A percentile compares a stretch with the other conserved stretches of the same genome.
Conservation (phyloP, 805 yeast species). For the Wickerhamia fluorescens region DNA sequence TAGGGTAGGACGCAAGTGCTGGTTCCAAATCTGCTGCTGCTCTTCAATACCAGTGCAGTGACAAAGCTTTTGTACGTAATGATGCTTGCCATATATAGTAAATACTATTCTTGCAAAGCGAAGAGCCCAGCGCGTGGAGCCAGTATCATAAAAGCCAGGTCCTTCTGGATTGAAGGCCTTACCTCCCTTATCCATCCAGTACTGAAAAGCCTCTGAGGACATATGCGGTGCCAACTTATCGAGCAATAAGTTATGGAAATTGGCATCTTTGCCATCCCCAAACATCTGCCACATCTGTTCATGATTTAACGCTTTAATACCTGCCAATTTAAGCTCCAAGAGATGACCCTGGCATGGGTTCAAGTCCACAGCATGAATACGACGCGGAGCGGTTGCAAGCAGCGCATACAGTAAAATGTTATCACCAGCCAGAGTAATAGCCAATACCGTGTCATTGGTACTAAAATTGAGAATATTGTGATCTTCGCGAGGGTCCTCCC, state of each 20-base stretch:
- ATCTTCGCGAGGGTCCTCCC: slow-evolving; percentile 89
- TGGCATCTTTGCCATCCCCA: slow-evolving; percentile 62
- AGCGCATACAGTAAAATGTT: slow-evolving; percentile 69
- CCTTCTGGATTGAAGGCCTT: slow-evolving; percentile 49
- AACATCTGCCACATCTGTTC: slow-evolving; percentile 68
- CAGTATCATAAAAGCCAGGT: slow-evolving; percentile 63
- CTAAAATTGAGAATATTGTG: slow-evolving; percentile 54
- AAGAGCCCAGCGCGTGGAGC: slow-evolving; percentile 82
- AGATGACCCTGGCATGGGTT: slow-evolving; percentile 80
- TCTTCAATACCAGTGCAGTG: slow-evolving; percentile 49
- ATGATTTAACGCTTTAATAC: slow-evolving; percentile 46
- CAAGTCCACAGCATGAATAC: slow-evolving; percentile 79
- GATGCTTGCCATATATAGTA: slow-evolving; percentile 44
- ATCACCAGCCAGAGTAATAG: slow-evolving; percentile 85
- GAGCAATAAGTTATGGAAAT: slow-evolving; percentile 39
- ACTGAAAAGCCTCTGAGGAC: slow-evolving; percentile 77
- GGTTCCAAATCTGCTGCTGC: slow-evolving; percentile 60
- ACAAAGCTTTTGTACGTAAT: slow-evolving; percentile 50
- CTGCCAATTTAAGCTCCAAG: slow-evolving; percentile 71
- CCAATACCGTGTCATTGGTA: slow-evolving; percentile 64
- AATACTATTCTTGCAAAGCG: slow-evolving; percentile 60
- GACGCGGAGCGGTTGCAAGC: slow-evolving; percentile 63
- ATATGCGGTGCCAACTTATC: slow-evolving; percentile 57
- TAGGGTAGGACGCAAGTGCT: slow-evolving; percentile 57
- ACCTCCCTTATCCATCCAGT: slow-evolving; percentile 63